Percentiles rank a stretch among this genome's conserved stretches.
These are phyloP conservation scores for Amanita rubescens DNA, from an alignment of 768 basidiomycete genomes.

Conservation along the genomic window DNA sequence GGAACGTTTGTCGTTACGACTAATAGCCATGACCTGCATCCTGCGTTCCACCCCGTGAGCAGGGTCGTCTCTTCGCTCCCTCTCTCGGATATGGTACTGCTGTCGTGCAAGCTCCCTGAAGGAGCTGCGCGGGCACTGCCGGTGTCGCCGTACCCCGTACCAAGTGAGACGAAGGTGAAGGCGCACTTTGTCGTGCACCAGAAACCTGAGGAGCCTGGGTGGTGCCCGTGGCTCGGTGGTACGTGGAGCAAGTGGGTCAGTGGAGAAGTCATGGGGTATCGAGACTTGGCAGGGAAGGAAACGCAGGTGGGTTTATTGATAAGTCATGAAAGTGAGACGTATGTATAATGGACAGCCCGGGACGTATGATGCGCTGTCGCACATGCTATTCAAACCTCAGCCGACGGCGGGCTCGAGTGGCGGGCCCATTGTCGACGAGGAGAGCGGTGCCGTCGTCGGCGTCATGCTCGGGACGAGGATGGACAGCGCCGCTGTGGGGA, in stretches of 20 bases:
- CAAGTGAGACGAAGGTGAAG: slow-evolving; percentile 34
- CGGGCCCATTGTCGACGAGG: slow-evolving; percentile 57
- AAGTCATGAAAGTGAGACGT: neutral
- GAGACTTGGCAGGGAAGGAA: slow-evolving; percentile 51
- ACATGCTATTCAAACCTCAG: slow-evolving; percentile 44
- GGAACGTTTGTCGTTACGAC: slow-evolving; percentile 41
- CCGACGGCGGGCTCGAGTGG: slow-evolving; percentile 65
- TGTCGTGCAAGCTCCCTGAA: slow-evolving; percentile 23
- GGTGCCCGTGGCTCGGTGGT: slow-evolving; percentile 46
- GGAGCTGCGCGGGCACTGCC: slow-evolving; percentile 38
- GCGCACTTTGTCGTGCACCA: slow-evolving; percentile 48
- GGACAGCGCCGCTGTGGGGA: slow-evolving; percentile 46
- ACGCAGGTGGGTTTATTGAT: slow-evolving; percentile 33
- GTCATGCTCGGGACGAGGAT: slow-evolving; percentile 54
- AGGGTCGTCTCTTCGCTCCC: slow-evolving; percentile 50
- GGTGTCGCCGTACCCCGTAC: slow-evolving; percentile 56
- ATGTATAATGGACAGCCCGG: slow-evolving; percentile 39
- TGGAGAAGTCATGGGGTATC: slow-evolving; percentile 49
- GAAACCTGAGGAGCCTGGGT: slow-evolving; percentile 30
- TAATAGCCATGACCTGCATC: slow-evolving; percentile 21
- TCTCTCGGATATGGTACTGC: slow-evolving; percentile 47
- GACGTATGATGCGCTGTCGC: slow-evolving; percentile 57
- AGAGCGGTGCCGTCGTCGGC: slow-evolving; percentile 58
- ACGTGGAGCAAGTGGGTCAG: slow-evolving; percentile 47
- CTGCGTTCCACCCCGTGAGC: slow-evolving; percentile 31